phyloP scores from a whole-genome alignment of 192 early-diverging fungal genomes.

The Spizellomyces punctatus region DNA sequence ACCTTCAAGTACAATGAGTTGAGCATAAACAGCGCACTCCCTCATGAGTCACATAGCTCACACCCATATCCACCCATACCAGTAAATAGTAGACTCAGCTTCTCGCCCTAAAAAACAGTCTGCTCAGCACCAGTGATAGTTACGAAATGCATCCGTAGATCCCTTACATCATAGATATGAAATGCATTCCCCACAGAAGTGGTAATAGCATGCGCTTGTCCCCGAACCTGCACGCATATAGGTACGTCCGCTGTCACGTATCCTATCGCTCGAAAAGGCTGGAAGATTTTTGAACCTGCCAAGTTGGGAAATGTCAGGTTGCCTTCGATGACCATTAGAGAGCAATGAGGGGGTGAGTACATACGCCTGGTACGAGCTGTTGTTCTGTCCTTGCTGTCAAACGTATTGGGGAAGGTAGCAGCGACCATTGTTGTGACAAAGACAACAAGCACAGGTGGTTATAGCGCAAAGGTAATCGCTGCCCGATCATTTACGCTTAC shows the following conservation, averaged over 20 bases:
- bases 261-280: constrained; percentile 89
- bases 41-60: too few species aligned
- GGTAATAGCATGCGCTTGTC: constrained; percentile 79
- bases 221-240: constrained; percentile 76
- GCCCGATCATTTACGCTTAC: neutral
- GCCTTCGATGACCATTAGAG: too few species aligned
- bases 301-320: neutral
- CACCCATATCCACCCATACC: constrained; percentile 19
- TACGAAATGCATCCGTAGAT: neutral
- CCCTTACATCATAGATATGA: constrained; percentile 82
- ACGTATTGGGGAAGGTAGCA: neutral
- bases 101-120: constrained; percentile 50
- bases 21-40: neutral
- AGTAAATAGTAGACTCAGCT: constrained; percentile 79
- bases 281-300: constrained; percentile 8
- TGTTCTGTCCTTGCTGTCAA: neutral
- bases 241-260: constrained; percentile 84
- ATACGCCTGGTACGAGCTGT: neutral
- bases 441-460: neutral
- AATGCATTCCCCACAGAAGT: constrained; percentile 85
- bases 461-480: neutral
- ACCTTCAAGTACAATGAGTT: constrained; percentile 36
- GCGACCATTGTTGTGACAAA: neutral
- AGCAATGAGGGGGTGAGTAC: neutral
- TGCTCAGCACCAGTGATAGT: neutral